These are phyloP conservation scores for Beauveria medogensis DNA, from an alignment of 2,329 filamentous ascomycete genomes.

Conservation along the genomic window DNA sequence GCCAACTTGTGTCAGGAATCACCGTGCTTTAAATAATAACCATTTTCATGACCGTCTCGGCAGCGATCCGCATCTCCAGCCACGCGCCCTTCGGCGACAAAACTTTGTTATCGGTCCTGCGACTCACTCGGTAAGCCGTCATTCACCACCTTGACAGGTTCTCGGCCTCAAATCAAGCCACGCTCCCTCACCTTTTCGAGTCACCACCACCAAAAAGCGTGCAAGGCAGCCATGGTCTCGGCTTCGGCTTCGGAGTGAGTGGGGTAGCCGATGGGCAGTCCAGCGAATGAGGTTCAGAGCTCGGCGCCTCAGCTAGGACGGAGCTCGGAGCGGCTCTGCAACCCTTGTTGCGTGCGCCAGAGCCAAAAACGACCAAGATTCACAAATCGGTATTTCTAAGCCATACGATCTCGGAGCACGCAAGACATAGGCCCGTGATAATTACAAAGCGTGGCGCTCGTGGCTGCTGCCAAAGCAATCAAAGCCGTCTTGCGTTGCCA, in stretches of 20 bases:
- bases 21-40: background rate
- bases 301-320: background rate
- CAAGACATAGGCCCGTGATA: background rate
- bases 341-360: background rate
- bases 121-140: constrained; percentile 6
- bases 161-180: background rate
- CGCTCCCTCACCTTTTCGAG: background rate
- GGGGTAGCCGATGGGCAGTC: background rate
- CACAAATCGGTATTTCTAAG: constrained; percentile 1
- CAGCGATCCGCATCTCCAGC: background rate
- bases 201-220: background rate
- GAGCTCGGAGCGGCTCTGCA: background rate
- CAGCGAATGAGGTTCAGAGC: background rate
- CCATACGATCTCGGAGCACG: constrained; percentile 1
- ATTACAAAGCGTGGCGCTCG: constrained; percentile 1
- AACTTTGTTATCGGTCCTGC: background rate
- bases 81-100: background rate
- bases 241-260: constrained; percentile 8
- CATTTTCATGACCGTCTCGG: background rate
- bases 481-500: background rate
- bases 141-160: background rate
- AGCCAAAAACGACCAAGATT: background rate
- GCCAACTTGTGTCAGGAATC: background rate
- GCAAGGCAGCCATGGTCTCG: background rate
- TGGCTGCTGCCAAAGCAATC: background rate